These are phyloP conservation scores for Testicularia cyperi DNA, from an alignment of 1,284 basidiomycete species.

Conservation along the genomic window DNA sequence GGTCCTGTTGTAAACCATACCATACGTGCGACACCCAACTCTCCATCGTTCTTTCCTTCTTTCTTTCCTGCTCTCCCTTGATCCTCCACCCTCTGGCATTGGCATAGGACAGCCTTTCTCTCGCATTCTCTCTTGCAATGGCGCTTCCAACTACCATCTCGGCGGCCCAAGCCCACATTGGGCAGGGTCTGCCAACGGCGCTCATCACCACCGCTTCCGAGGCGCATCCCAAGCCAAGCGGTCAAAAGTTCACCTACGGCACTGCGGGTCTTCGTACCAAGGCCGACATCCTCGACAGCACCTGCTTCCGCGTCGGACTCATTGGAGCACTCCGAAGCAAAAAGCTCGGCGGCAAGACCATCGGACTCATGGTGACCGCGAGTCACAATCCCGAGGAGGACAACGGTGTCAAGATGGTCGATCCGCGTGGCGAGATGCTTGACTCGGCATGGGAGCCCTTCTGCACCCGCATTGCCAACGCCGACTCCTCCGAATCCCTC, in stretches of 20 bases:
- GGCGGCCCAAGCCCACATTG: conserved; percentile 33
- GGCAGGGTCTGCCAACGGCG: conserved; percentile 29
- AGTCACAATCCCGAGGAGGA: conserved; percentile 97
- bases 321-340: conserved; percentile 88
- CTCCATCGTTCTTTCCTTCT: too few species aligned
- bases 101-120: too few species aligned
- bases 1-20: too few species aligned
- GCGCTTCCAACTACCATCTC: conserved; percentile 37
- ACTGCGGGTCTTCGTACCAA: conserved; percentile 92
- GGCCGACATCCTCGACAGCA: conserved; percentile 83
- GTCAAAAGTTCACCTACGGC: conserved; percentile 75
- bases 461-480: conserved; percentile 88
- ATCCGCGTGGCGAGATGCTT: conserved; percentile 99
- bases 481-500: conserved; percentile 72
- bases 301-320: conserved; percentile 88
- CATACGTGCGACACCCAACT: too few species aligned
- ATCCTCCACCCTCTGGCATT: too few species aligned
- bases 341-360: conserved; percentile 80
- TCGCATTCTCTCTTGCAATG: too few species aligned
- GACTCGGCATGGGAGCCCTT: conserved; percentile 88
- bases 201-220: conserved; percentile 44
- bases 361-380: conserved; percentile 98
- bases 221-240: conserved; percentile 63
- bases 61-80: too few species aligned
- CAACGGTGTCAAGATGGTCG: conserved; percentile 97